Conservation (phyloP, 1,139 yeast species). For the Lodderomyces orthopsilosis region DNA sequence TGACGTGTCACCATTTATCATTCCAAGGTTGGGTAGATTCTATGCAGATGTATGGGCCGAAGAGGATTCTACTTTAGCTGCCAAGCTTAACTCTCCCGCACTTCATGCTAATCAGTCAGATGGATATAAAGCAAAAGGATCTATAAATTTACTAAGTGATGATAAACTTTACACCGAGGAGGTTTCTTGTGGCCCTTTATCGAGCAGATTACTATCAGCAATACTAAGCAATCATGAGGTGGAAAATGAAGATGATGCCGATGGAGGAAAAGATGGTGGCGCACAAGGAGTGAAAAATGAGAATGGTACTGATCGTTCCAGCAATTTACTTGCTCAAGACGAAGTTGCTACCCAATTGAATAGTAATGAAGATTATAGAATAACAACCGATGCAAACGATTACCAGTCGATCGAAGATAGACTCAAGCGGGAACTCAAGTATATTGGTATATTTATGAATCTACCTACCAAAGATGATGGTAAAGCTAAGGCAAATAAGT, state of each 20-base stretch:
- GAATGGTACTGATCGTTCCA: neutral
- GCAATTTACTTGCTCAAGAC: slow-evolving; percentile 18
- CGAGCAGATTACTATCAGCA: slow-evolving; percentile 82
- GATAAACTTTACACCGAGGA: slow-evolving; percentile 66
- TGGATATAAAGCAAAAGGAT: slow-evolving; percentile 59
- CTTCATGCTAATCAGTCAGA: slow-evolving; percentile 36
- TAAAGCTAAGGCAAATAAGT: slow-evolving; percentile 19
- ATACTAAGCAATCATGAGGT: slow-evolving; percentile 56
- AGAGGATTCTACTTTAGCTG: slow-evolving; percentile 58
- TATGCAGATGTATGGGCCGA: slow-evolving; percentile 85
- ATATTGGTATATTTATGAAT: slow-evolving; percentile 87
- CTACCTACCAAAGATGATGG: slow-evolving; percentile 31
- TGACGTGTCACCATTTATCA: slow-evolving; percentile 61
- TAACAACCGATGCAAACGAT: slow-evolving; percentile 46
- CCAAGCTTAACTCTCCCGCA: slow-evolving; percentile 40
- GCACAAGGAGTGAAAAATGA: neutral
- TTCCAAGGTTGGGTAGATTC: slow-evolving; percentile 82
- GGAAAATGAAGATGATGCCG: slow-evolving; percentile 19
- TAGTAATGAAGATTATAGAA: slow-evolving; percentile 35
- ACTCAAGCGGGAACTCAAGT: slow-evolving; percentile 79
- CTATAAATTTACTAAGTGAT: slow-evolving; percentile 59
- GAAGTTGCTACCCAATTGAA: slow-evolving; percentile 41
- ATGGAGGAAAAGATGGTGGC: neutral
- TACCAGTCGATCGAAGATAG: slow-evolving; percentile 84
- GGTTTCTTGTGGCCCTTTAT: slow-evolving; percentile 88